phyloP scores from a whole-genome alignment of 805 yeast species.

The Candida arabinofermentans region DNA sequence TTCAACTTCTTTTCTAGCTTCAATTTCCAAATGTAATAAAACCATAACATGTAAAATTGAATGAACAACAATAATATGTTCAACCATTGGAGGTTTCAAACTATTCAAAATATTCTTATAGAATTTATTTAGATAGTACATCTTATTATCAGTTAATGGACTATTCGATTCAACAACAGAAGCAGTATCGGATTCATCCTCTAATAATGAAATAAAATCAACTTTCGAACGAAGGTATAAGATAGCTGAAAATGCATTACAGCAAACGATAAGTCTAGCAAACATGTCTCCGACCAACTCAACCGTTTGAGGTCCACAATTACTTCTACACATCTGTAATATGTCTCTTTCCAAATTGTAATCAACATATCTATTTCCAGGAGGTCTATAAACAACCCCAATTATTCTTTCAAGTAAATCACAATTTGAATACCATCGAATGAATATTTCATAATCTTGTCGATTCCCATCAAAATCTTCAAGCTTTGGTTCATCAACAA shows the following conservation, averaged over 20 bases:
- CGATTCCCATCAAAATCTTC: conserved; percentile 25
- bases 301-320: background rate
- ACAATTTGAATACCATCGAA: conserved; percentile 21
- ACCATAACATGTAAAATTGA: conserved; percentile 28
- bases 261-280: conserved; percentile 14
- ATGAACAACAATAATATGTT: conserved; percentile 26
- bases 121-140: conserved; percentile 14
- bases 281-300: conserved; percentile 12
- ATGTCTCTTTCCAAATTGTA: conserved; percentile 23
- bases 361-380: conserved; percentile 23
- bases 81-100: conserved; percentile 14
- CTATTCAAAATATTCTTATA: conserved; percentile 13
- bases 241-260: conserved; percentile 19
- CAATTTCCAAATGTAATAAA: conserved; percentile 24
- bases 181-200: conserved; percentile 9
- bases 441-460: conserved; percentile 24
- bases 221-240: conserved; percentile 27
- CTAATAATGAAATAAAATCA: conserved; percentile 26
- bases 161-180: conserved; percentile 7
- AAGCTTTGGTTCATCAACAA: conserved; percentile 21
- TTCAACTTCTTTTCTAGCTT: conserved; percentile 17
- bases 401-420: conserved; percentile 26
- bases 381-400: conserved; percentile 26
- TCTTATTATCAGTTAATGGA: conserved; percentile 20
- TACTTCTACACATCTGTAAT: conserved; percentile 7